These are phyloP conservation scores for Lotus japonicus DNA, from an alignment of 306 rosid genomes.

Conservation along the genomic window DNA sequence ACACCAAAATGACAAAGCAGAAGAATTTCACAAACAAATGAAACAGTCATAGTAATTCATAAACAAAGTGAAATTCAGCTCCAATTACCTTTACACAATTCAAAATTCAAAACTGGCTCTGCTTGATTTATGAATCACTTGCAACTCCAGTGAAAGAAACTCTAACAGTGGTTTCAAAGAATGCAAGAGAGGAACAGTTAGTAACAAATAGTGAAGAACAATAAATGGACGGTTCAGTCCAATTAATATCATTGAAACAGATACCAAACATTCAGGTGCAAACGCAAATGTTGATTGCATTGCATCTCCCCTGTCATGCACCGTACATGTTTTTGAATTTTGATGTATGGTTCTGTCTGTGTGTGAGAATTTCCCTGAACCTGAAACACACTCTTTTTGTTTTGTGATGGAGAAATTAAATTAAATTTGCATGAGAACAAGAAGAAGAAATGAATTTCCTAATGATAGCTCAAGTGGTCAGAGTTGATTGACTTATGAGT, in stretches of 20 bases:
- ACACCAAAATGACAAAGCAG: not conserved
- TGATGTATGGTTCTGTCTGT: not conserved
- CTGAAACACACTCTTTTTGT: conserved; percentile 16
- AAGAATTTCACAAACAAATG: not conserved
- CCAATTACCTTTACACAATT: not conserved
- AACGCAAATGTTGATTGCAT: conserved; percentile 11
- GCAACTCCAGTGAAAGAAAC: conserved; percentile 8
- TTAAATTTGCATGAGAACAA: conserved; percentile 21
- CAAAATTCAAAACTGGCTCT: not conserved
- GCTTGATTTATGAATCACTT: not conserved
- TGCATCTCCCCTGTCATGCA: not conserved
- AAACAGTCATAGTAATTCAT: not conserved
- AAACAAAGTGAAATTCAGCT: not conserved
- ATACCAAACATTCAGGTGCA: conserved; percentile 33
- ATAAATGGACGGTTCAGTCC: conserved; percentile 38
- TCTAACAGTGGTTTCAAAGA: not conserved
- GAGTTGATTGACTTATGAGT: too few species aligned
- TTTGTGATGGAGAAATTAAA: conserved; percentile 13
- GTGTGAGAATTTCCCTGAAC: not conserved
- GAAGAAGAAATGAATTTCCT: too few species aligned
- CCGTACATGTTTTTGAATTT: not conserved
- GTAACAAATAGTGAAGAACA: not conserved
- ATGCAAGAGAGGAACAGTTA: not conserved
- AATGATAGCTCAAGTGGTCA: too few species aligned
- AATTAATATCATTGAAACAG: conserved; percentile 32